These are phyloP conservation scores for Exsudoporus frostii DNA, from an alignment of 768 basidiomycete species.

Conservation along the genomic window DNA sequence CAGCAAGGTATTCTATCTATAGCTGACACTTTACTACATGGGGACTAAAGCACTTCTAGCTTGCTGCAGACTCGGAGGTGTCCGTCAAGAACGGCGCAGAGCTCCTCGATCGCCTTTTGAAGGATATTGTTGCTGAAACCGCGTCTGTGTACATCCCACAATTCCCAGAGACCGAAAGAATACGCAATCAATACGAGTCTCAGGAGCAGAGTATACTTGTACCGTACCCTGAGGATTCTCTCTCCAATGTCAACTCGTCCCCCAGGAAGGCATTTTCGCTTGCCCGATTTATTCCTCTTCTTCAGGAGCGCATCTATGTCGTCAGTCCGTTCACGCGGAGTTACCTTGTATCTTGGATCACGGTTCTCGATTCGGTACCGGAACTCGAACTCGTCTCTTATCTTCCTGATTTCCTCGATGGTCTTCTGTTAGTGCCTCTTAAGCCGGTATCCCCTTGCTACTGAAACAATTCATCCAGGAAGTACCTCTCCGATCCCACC, in stretches of 20 bases:
- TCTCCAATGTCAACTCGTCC: constrained; percentile 25
- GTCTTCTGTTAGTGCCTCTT: constrained; percentile 66
- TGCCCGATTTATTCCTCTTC: constrained; percentile 89
- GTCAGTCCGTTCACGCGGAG: constrained; percentile 93
- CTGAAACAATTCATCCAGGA: constrained; percentile 43
- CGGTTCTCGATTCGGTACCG: constrained; percentile 91
- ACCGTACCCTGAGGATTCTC: constrained; percentile 51
- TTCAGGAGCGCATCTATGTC: constrained; percentile 92
- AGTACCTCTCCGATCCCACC: constrained; percentile 93
- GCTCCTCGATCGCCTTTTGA: constrained; percentile 91
- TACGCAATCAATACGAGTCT: constrained; percentile 43
- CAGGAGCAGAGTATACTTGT: constrained; percentile 59
- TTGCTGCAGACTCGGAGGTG: constrained; percentile 90
- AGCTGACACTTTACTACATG: constrained; percentile 1
- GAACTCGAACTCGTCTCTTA: constrained; percentile 94
- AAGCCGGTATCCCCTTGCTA: constrained; percentile 1
- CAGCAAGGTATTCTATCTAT: constrained; percentile 69
- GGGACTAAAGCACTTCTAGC: constrained; percentile 44
- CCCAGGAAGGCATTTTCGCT: constrained; percentile 86
- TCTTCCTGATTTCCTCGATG: constrained; percentile 93
- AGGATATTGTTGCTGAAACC: constrained; percentile 96
- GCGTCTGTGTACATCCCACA: constrained; percentile 93
- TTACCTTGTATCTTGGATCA: constrained; percentile 97
- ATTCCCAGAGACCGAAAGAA: constrained; percentile 74
- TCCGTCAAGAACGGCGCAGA: constrained; percentile 99